Base-by-base conservation (phyloP, 1,284 basidiomycete species). In the Puccinia horiana region DNA sequence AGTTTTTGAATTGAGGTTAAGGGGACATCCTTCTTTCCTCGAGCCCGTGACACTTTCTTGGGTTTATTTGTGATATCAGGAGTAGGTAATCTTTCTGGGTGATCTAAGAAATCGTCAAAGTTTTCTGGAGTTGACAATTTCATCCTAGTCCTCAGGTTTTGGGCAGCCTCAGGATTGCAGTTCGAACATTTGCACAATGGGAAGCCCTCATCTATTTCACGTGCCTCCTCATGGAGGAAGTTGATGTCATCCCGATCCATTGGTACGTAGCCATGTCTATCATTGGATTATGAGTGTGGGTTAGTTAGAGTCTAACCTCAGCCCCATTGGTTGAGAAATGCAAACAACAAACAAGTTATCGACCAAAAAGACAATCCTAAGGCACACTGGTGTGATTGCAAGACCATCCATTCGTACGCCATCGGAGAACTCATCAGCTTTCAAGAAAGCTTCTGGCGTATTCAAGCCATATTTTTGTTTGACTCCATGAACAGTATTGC, bases 181-280 rank as follows among this genome's bases (percentile, higher is more conserved):
- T 65, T 65, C 37, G 63, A 65, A 37, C 63, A 65, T 65, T 37
- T 37, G 26, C 63, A 65, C 14, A 4, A 12, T 4, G 29, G 32
- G 16, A 65, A 65, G 2, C 32, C 32, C 32, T 35, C 63, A 37
- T 16, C 8, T 5, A 65, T 26, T n/a, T 65, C 63, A 2, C 37
- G 32, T 2, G 2, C 16, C 26, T 65, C 32, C 18, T 65, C 63
- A 65, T 37, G 63, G 20, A 65, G 63, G 18, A 6, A 65, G 63
- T 65, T 65, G 5, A 65, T 9, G 37, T 65, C 63, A 37, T 65
- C 18, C 2, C 2, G 29, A 37, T 65, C 63, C 8, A 65, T 35
- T 37, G 63, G 63, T 18, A 65, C 37, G 32, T 65, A 65, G 32
- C 63, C 63, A 65, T 65, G 32, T 16, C 63, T 65, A 37, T n/a